Percentiles rank a stretch among this genome's conserved stretches.
Evolutionary conservation across 116 monocot species (phyloP).

Genomic region (Trichopus zeylanicus): DNA sequence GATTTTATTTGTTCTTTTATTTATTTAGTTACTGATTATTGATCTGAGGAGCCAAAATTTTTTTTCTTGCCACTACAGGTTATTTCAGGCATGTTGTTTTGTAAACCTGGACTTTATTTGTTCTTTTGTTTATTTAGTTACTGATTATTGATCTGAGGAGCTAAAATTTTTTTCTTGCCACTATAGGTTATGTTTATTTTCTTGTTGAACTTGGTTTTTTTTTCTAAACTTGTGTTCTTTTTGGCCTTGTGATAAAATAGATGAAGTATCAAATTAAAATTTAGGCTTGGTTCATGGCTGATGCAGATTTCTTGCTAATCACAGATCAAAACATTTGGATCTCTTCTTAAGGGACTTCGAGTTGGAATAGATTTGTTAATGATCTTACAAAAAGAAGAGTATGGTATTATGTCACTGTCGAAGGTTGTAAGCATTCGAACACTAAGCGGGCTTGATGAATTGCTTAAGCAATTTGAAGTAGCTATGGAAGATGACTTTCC

Average conservation of each 20-base stretch:
- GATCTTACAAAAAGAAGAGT: conserved; percentile 40
- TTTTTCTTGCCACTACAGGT: background rate
- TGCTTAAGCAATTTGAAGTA: conserved; percentile 62
- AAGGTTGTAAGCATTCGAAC: conserved; percentile 42
- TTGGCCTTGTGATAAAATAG: background rate
- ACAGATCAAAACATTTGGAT: conserved; percentile 79
- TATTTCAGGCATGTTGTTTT: background rate
- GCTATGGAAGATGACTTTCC: conserved; percentile 67
- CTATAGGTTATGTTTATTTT: too few species aligned
- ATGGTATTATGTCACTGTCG: conserved; percentile 29
- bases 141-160: background rate
- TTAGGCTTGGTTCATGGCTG: background rate
- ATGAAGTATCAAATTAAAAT: background rate
- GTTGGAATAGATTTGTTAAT: conserved; percentile 62
- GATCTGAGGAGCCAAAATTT: background rate
- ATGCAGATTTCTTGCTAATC: conserved; percentile 5
- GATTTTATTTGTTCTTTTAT: background rate
- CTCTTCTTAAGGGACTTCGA: conserved; percentile 68
- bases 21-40: background rate
- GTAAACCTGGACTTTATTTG: background rate
- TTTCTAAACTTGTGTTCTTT: background rate
- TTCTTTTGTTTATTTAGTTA: background rate
- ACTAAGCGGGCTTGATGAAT: conserved; percentile 38
- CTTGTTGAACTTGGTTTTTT: too few species aligned
- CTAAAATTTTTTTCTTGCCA: background rate